Base-by-base conservation (phyloP, 78 protist genomes). In the Dictyostelium capitatum region DNA sequence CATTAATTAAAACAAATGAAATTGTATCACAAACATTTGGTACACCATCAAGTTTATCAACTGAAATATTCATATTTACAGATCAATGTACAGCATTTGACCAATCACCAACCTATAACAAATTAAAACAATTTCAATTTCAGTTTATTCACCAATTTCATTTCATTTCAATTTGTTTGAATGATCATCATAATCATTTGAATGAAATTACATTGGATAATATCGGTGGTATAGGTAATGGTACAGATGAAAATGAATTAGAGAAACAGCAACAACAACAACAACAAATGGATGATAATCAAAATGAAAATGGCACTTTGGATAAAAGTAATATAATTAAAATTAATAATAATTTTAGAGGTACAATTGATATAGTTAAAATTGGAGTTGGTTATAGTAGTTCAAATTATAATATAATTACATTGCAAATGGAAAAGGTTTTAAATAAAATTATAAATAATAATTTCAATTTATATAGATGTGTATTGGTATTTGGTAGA, bases 401-500 rank as follows among this genome's bases (percentile, higher is more conserved):
- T 73, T 28, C 78, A 25, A 73, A 37, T 20, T 37, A 37, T 37
- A 41, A 4, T 72, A 9, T 73, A 0, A 4, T 17, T 2, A 77
- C 56, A 8, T 7, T 59, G 10, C 32, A 79, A 7, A 23, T 43
- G 2, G 67, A 77, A 25, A 79, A 74, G 28, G 59, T 48, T 12
- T 23, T 84, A 3, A 74, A 59, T 28, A 30, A n/a, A 17, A 83
- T 83, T 11, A 50, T 84, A 19, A 48, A n/a, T 9, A 56, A 30
- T 50, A 80, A 56, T 64, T 87, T 48, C 51, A 28, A 53, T 43
- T 41, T 87, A 25, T 77, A 77, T 65, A 74, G n/a, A 64, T 53
- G 80, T n/a, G 47, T 87, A 1, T 50, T 87, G n/a, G 70, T 77
- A 51, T 87, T 87, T 87, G 92, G 92, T 65, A 80, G 79, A 43